Evolutionary conservation across 1,284 basidiomycete species (phyloP).

Genomic region (Austroboletus novae-zelandiae): DNA sequence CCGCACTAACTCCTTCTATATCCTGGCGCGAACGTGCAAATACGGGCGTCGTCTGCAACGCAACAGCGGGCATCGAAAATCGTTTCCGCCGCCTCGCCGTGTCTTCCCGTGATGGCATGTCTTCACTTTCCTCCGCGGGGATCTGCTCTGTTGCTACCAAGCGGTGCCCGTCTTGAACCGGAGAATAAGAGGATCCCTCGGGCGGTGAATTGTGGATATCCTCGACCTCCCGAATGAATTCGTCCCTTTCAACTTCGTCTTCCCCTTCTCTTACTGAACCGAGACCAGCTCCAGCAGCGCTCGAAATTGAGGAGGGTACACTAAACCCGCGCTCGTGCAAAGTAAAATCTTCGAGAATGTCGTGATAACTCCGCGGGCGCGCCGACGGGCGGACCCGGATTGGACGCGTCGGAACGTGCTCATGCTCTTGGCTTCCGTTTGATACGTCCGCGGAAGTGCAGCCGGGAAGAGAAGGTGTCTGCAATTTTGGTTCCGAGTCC

Average conservation of each 20-base stretch:
- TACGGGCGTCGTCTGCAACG: constrained; percentile 69
- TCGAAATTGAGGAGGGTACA: constrained; percentile 33
- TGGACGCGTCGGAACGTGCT: constrained; percentile 15
- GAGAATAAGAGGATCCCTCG: constrained; percentile 1
- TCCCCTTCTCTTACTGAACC: constrained; percentile 30
- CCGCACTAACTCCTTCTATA: constrained; percentile 8
- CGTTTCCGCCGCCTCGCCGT: constrained; percentile 63
- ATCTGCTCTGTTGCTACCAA: neutral
- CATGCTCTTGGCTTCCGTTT: constrained; percentile 7
- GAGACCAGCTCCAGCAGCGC: constrained; percentile 22
- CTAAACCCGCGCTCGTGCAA: constrained; percentile 34
- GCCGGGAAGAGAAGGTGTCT: constrained; percentile 1
- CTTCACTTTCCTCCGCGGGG: constrained; percentile 3
- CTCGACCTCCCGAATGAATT: constrained; percentile 18
- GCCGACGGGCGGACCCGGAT: constrained; percentile 41
- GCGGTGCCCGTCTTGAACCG: neutral
- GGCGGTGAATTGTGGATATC: neutral
- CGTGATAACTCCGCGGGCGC: constrained; percentile 59
- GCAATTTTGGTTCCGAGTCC: constrained; percentile 10
- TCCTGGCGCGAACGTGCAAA: constrained; percentile 48
- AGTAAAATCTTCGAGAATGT: constrained; percentile 64
- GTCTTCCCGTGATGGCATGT: constrained; percentile 41
- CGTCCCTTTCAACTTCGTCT: constrained; percentile 19
- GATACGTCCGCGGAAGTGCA: neutral
- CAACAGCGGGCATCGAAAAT: constrained; percentile 71